Conservation (phyloP, 2,329 filamentous ascomycete genomes). For the Penicillium sp. region DNA sequence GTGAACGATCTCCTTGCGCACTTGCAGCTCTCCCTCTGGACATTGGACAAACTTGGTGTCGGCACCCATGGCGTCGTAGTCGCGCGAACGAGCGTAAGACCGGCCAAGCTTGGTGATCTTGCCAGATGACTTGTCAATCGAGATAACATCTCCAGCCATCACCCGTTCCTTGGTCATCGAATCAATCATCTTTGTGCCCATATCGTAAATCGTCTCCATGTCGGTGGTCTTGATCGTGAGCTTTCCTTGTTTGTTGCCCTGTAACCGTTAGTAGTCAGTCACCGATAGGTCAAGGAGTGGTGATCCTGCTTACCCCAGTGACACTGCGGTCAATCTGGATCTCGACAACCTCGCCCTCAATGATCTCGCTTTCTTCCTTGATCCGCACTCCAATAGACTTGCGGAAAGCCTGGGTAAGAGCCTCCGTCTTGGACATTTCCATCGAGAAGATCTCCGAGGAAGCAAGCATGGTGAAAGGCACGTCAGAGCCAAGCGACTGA, state of each 20-base stretch:
- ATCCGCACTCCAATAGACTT: constrained; percentile 98
- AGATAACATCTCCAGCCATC: constrained; percentile 97
- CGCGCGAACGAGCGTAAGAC: constrained; percentile 89
- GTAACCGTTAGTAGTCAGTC: constrained; percentile 12
- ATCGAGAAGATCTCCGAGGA: constrained; percentile 97
- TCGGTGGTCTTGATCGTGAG: constrained; percentile 99
- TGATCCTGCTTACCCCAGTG: constrained; percentile 65
- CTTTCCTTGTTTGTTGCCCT: constrained; percentile 96
- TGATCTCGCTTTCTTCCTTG: constrained; percentile 98
- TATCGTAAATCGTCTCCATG: constrained; percentile 99
- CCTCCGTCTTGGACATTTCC: constrained; percentile 99
- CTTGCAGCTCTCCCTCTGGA: constrained; percentile 94
- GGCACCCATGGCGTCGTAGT: constrained; percentile 98
- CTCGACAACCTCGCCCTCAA: constrained; percentile 98
- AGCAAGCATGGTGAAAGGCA: constrained; percentile 93
- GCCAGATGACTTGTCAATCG: constrained; percentile 96
- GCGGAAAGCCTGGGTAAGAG: constrained; percentile 96
- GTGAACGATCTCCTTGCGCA: constrained; percentile 94
- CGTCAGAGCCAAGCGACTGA: constrained; percentile 88
- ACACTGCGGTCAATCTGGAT: constrained; percentile 98
- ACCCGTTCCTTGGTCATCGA: constrained; percentile 99
- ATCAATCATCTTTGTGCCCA: constrained; percentile 99
- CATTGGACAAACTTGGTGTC: constrained; percentile 98
- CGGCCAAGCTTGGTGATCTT: constrained; percentile 97
- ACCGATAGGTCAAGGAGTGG: not conserved